A percentile compares a stretch with the other conserved stretches of the same genome.
Evolutionary conservation across 2,329 filamentous ascomycete species (phyloP).

Genomic region (Cercospora sp.): DNA sequence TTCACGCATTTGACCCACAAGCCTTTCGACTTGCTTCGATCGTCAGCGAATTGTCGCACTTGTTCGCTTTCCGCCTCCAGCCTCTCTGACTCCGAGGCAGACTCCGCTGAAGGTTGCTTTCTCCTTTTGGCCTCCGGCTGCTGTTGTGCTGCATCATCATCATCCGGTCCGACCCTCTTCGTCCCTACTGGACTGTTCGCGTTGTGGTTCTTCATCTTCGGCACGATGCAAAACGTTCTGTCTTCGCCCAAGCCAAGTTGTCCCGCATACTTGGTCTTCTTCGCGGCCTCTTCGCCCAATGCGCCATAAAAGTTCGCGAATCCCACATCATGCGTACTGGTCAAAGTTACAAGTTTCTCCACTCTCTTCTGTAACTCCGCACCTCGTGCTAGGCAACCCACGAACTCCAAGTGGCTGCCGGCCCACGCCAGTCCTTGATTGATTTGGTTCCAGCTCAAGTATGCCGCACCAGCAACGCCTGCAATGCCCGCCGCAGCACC

Average conservation of each 20-base stretch:
- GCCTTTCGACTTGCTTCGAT: conserved; percentile 42
- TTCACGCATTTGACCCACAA: conserved; percentile 74
- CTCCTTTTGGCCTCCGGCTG: conserved; percentile 14
- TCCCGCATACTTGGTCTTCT: conserved; percentile 54
- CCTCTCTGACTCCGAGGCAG: conserved; percentile 25
- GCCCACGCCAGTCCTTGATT: conserved; percentile 77
- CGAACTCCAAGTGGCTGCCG: conserved; percentile 87
- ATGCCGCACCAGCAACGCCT: conserved; percentile 81
- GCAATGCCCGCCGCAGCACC: conserved; percentile 79
- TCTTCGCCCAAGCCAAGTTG: conserved; percentile 58
- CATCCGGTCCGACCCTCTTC: conserved; percentile 26
- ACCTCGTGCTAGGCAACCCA: conserved; percentile 81
- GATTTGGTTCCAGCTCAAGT: conserved; percentile 79
- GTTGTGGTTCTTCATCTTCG: conserved; percentile 38
- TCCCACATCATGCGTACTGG: conserved; percentile 66
- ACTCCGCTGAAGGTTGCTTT: conserved; percentile 15
- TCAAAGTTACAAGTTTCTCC: conserved; percentile 63
- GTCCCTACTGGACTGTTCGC: conserved; percentile 28
- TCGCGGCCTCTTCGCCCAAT: conserved; percentile 64
- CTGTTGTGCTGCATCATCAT: background rate
- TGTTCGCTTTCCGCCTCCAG: conserved; percentile 38
- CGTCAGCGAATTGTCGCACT: conserved; percentile 38
- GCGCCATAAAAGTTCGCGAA: conserved; percentile 87
- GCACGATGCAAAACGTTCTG: conserved; percentile 86
- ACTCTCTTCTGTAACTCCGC: conserved; percentile 78